Base-by-base conservation (phyloP, 2,329 filamentous ascomycete species). In the Myrmaecium sp. region DNA sequence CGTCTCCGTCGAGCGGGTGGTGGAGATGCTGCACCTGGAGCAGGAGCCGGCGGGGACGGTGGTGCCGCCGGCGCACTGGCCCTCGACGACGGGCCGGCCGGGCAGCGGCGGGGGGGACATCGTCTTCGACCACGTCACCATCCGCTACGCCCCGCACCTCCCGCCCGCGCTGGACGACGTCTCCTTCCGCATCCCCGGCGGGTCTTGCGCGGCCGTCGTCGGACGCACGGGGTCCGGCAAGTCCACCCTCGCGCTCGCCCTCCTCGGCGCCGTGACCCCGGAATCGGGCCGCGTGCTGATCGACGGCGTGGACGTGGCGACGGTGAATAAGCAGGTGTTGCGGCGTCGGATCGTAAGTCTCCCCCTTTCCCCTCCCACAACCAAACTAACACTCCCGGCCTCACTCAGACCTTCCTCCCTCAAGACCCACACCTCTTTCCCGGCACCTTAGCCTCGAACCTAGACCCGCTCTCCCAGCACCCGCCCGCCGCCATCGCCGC, bases 1-100 rank as follows among this genome's bases (percentile, higher is more conserved):
- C 37, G 82, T 92, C 0, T 84, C 78, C 0, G 79, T 93, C 0
- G 83, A 93, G 51, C 69, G 83, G 21, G 74, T 93, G 0, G 71
- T 89, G 6, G 80, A 89, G 47, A 63, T 93, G 0, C 61, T 89
- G 1, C 68, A 79, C 31, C 64, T 93, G 0, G 77, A 84, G 10
- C 69, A 80, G 43, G 83, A 93, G 45, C 57, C 69, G 0, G 60
- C 57, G 0, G 82, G 81, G 1, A 62, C 66, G 1, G 50, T 80
- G 3, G 52, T 66, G 2, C 81, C 81, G 0, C 78, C 80, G 0
- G 70, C 75, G 0, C 66, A 67, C 26, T 93, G 83, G 83, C 83
- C 83, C 0, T 62, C 63, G 0, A 73, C 71, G 28, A 62, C 61
- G 6, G 75, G 79, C 31, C n/a, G n/a, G n/a, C n/a, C n/a, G n/a